Conservation (phyloP, 2,329 filamentous ascomycete genomes). For the Diplodia mutila region DNA sequence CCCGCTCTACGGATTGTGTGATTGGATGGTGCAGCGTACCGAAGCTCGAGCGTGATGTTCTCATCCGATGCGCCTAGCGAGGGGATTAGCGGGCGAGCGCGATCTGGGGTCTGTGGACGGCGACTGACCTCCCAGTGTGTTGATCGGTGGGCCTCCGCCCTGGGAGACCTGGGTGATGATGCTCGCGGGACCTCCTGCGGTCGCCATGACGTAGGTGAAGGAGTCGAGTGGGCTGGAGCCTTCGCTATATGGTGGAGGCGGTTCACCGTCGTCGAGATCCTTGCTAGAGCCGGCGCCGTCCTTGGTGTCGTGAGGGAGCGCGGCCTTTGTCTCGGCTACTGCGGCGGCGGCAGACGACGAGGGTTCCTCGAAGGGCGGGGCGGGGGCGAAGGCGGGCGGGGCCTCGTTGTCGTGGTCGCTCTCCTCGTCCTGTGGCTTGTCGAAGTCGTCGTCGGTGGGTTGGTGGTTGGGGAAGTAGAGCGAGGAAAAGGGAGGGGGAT, state of each 20-base stretch:
- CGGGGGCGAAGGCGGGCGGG: constrained; percentile 56
- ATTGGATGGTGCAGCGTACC: constrained; percentile 59
- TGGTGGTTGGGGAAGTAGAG: constrained; percentile 60
- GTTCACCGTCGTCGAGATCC: constrained; percentile 78
- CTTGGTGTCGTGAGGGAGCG: constrained; percentile 81
- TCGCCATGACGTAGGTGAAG: constrained; percentile 97
- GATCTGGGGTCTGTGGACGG: background rate
- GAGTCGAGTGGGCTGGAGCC: constrained; percentile 88
- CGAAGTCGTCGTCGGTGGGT: constrained; percentile 52
- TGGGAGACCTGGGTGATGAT: constrained; percentile 99
- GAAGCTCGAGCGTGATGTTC: constrained; percentile 90
- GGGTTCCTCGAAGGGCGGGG: constrained; percentile 55
- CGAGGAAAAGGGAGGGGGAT: constrained; percentile 66
- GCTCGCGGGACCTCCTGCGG: constrained; percentile 93
- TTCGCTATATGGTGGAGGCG: constrained; percentile 94
- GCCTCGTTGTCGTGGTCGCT: constrained; percentile 38
- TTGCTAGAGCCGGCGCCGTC: constrained; percentile 70
- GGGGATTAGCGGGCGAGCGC: constrained; percentile 22
- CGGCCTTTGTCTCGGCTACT: constrained; percentile 78
- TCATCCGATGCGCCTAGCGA: constrained; percentile 76
- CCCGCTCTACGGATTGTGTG: background rate
- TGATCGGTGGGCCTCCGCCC: constrained; percentile 80
- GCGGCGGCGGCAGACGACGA: constrained; percentile 52
- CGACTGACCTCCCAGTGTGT: constrained; percentile 76
- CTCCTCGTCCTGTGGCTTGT: constrained; percentile 45